Base-by-base conservation (phyloP, 805 yeast genomes). In the Lachancea mirantina region DNA sequence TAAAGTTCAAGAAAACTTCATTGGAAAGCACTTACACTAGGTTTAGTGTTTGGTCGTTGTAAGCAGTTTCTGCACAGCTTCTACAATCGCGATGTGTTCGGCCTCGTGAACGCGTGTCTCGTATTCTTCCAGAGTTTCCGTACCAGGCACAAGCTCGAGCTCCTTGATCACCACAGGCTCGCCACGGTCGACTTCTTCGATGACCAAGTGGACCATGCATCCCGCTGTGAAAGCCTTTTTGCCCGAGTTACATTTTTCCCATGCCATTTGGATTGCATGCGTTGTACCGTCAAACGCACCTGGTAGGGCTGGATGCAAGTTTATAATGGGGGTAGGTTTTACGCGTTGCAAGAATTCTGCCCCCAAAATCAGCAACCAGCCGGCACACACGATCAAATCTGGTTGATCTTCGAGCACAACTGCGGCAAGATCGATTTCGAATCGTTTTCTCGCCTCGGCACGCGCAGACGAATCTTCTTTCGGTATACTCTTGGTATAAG, bases 191-290 rank as follows among this genome's bases (percentile, higher is more conserved):
- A 92, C 98, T 49, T 84, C 95, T 29, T 87, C 84, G 46, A 92
- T 88, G n/a, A 92, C 97, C 51, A 81, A 75, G 64, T 92, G 98
- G 27, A 92, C 83, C 98, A 92, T 92, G 33, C 92, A 83, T 2
- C 98, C 98, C 10, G 94, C 95, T 32, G 78, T 74, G 44, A 74
- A 70, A 6, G 95, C 95, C 23, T 43, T 36, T 8, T 40, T 39
- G 3, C 38, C 27, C 17, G 74, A 75, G 52, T 88, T 95, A 23
- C 96, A 96, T 8, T 94, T 94, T 49, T 85, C 67, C 89, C 94
- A 92, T 1, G 96, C 95, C 50, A 97, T 68, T 49, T 92, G 96
- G 39, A 92, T 92, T 8, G 98, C 97, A 61, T 84, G 87, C 2
- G 61, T 57, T 8, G 94, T 89, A 4, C 98, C 98, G 38, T 89